These are phyloP conservation scores for Castanopsis chinensis DNA, from an alignment of 306 rosid species.

Conservation along the genomic window DNA sequence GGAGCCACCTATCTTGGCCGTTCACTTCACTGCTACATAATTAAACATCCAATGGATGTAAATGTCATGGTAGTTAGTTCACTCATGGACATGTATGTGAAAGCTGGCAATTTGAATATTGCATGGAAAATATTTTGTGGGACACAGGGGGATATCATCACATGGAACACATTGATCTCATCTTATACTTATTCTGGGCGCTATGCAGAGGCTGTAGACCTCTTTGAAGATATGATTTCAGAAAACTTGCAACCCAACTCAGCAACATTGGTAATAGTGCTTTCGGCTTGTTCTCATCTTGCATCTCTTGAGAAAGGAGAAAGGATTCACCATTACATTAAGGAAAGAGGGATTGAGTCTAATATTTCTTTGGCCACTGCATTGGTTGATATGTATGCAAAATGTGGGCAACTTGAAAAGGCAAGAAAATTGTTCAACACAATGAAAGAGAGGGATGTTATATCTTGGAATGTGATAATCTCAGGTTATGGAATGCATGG, in stretches of 20 bases:
- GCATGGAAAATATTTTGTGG: constrained; percentile 50
- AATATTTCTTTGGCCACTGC: constrained; percentile 61
- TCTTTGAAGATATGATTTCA: constrained; percentile 53
- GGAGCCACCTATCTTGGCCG: constrained; percentile 46
- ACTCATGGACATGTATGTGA: constrained; percentile 75
- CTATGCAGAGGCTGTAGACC: constrained; percentile 41
- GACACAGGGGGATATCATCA: constrained; percentile 35
- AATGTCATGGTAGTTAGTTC: constrained; percentile 46
- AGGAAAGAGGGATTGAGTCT: constrained; percentile 43
- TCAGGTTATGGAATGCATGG: constrained; percentile 77
- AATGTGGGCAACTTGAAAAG: constrained; percentile 68
- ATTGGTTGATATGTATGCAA: constrained; percentile 77
- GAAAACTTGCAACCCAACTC: constrained; percentile 50
- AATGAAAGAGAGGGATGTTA: constrained; percentile 58
- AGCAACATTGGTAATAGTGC: constrained; percentile 50
- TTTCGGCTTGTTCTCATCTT: constrained; percentile 71
- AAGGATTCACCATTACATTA: constrained; percentile 46
- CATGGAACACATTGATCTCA: constrained; percentile 79
- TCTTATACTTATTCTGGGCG: constrained; percentile 45
- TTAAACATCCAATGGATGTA: constrained; percentile 43
- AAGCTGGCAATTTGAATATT: constrained; percentile 41
- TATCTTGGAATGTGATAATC: constrained; percentile 75
- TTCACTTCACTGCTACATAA: constrained; percentile 58
- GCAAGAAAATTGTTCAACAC: constrained; percentile 56
- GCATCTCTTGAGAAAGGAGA: constrained; percentile 59